Base-by-base conservation (phyloP, 495 filamentous ascomycete genomes). In the Penicillium angulare region DNA sequence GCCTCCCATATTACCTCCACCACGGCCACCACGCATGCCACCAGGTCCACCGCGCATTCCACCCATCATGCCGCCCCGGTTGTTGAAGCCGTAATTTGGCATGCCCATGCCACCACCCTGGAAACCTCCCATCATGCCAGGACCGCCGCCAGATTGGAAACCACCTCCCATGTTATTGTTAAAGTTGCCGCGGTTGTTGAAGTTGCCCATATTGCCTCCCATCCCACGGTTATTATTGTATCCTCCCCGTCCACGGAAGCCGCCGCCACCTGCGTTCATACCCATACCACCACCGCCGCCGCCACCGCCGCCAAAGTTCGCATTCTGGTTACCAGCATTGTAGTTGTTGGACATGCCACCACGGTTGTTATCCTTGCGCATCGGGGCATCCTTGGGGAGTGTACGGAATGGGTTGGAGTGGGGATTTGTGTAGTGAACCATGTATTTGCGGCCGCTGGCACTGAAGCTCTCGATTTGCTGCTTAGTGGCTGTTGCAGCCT, bases 341-440 rank as follows among this genome's bases (percentile, higher is more conserved):
- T 55, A 61, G 24, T 56, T 49, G 23, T 47, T 43, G 12, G 46
- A 41, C 48, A 68, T 66, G 49, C 60, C 64, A 15, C 69, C 64
- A 15, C 69, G 73, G 49, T 86, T 83, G 51, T 29, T 48, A 12
- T 88, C 86, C 36, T 80, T 82, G 40, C 92, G 86, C 61, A 81
- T 79, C 1, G 90, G 90, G 0, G 86, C 85, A 67, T 96, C 92
- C 71, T 97, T 97, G 8, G 92, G 92, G 17, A 96, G 74, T 0
- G 92, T 97, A 44, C 83, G 81, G 79, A 95, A 97, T 2, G 92
- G 92, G 59, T 97, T 97, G 43, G 74, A 75, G 22, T 82, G 80
- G 0, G 91, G 86, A 47, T 81, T 84, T 20, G 88, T 85, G 71
- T 89, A 97, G 51, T 79, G 82, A 46, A 88, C 85, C 2, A 76